Evolutionary conservation across 208 protist genomes (phyloP), one percentile per base, ranked within the genome.

Genomic region (Crithidia brevicula): DNA sequence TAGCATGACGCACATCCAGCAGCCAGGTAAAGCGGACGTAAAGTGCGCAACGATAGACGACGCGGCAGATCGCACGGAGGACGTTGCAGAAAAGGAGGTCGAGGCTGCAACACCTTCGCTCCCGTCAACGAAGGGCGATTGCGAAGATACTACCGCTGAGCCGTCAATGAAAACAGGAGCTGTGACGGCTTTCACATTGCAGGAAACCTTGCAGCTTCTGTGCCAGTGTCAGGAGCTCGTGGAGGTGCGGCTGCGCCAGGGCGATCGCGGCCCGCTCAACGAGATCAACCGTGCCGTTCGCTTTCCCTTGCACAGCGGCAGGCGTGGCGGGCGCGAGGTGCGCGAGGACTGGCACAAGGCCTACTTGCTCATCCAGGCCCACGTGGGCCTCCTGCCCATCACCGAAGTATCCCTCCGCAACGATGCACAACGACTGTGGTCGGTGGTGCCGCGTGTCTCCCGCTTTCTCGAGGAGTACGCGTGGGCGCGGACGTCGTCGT

Each of bases 281-380:
- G 81, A 86, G 59, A 51, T 95, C 22, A 94, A 95, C 76, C 90
- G 88, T 52, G 43, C 25, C n/a, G 76, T 93, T 20, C 70, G 79
- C 42, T 91, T 81, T 49, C 87, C 88, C 1, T 34, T 95, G 10
- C 80, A 88, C 23, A 85, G 68, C 56, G 88, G 88, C 5, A 77
- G 85, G 18, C 51, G 64, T n/a, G 85, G 88, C 11, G 84, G 87
- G 25, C 72, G 89, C 15, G 88, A 92, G 56, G 90, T 97, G 25
- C 79, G 85, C 1, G 89, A 97, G 65, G 78, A 93, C 45, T 97
- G 92, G 92, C 92, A 97, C 46, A 97, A 97, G 77, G 69, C 81
- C 10, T 95, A 89, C 67, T 71, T 97, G 10, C 78, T 97, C 11
- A 78, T 95, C 49, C 89, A 97, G 65, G 79, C 73, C 0, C 82